Evolutionary conservation across 306 rosid species (phyloP).

Genomic region (Cucurbita argyrosperma): DNA sequence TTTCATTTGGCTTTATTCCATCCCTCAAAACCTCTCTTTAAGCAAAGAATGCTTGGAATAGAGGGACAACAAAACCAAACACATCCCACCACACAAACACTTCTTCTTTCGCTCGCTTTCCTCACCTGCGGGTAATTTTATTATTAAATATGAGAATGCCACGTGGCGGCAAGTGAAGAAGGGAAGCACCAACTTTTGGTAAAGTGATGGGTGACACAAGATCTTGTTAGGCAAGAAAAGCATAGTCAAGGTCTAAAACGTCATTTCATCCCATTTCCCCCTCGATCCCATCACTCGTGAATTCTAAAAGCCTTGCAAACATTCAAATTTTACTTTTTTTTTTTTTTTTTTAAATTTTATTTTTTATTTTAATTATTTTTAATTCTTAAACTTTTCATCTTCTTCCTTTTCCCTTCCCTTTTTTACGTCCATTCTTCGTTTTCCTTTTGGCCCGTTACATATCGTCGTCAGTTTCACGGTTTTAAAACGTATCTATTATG

Average conservation of each 20-base stretch:
- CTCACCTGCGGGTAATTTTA: neutral
- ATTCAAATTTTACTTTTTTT: neutral
- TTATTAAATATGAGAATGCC: neutral
- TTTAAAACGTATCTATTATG: too few relatives aligned
- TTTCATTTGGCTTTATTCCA: constrained; percentile 56
- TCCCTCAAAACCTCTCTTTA: constrained; percentile 47
- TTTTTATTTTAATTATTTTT: too few relatives aligned
- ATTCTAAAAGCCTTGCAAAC: constrained; percentile 1
- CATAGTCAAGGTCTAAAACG: constrained; percentile 55
- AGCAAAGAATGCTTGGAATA: constrained; percentile 72
- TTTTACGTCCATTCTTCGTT: neutral
- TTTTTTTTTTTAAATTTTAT: too few relatives aligned
- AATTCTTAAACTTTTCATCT: constrained; percentile 1
- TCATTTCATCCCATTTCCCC: neutral
- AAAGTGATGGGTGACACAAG: constrained; percentile 35
- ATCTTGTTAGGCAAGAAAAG: constrained; percentile 69
- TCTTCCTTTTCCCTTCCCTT: neutral
- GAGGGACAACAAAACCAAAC: constrained; percentile 48
- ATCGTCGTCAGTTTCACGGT: too few relatives aligned
- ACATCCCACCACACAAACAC: constrained; percentile 1
- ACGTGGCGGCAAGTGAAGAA: constrained; percentile 22
- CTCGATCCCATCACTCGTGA: constrained; percentile 11
- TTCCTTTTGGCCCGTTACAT: too few relatives aligned
- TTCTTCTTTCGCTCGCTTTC: constrained; percentile 9
- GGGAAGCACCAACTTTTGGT: constrained; percentile 18